Base-by-base conservation (phyloP, 495 filamentous ascomycete species). In the Xylaria nigripes region DNA sequence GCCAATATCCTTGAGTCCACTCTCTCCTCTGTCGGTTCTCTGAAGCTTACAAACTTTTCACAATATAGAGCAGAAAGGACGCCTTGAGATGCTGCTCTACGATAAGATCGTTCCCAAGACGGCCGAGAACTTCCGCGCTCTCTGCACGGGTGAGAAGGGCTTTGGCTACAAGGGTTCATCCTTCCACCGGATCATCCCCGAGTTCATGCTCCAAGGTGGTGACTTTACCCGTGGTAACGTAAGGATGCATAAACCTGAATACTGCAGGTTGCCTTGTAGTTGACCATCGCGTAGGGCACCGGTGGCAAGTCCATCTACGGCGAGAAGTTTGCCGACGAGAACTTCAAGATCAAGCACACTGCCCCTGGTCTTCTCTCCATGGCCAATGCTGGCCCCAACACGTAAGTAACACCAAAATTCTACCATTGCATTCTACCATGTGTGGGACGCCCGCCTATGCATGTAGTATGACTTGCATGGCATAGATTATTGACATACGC, bases 191-290 rank as follows among this genome's bases (percentile, higher is more conserved):
- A 83, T 99, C 62, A 99, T 99, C 71, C 86, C 86, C 50, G 64
- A 82, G 29, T 99, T 99, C 83, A 99, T 99, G 93, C 88, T 96
- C 70, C 93, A 99, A 80, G 93, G 94, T 71, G 93, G 93, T 79
- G 93, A 99, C 81, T 99, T 97, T 81, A 99, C 93, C 70, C 86
- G 85, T 68, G 83, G 84, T 70, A 96, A 99, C 70, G 88, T 91
- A 69, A 73, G 85, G 74, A 41, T 6, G 22, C 6, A 25, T 42
- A 19, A 50, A 13, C 3, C 15, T 12, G 16, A 22, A 55, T 46
- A 9, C 21, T 38, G 38, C 25, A 23, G 25, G 13, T 23, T 30
- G 10, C 51, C 38, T 47, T n/a, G n/a, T 64, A 48, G 55, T 24
- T 58, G 58, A 62, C 66, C n/a, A 40, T 24, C 25, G 19, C 48